Evolutionary conservation across 2,329 filamentous ascomycete genomes (phyloP), one percentile per base, ranked within the genome.

Genomic region (Cryphonectria japonica): DNA sequence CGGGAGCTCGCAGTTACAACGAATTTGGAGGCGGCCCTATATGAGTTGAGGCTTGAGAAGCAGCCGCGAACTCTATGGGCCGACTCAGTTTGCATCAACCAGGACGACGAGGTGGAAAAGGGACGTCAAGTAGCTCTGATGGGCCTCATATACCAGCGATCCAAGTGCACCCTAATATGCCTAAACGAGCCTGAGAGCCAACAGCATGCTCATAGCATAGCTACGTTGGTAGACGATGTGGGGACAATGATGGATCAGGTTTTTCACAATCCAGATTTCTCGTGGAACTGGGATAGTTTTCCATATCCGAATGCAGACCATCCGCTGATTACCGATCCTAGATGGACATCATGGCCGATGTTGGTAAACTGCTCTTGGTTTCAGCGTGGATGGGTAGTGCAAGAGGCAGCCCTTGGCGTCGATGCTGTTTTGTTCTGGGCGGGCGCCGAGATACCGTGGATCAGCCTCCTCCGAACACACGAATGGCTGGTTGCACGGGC

Each of bases 381-480:
- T 43, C 0, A 4, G 1, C 68, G 68, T 26, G 62, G 68, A 26
- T 69, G 62, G 68, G 68, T 69, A 34, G 68, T 69, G 50, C 68
- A 69, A n/a, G 62, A 69, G 43, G 68, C 62, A 46, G 68, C 61
- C 34, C 43, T 69, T 41, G 50, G 61, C 6, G 46, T 60, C 5
- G 52, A 65, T 8, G 32, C 19, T 16, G 7, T 59, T 13, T 14
- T 66, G 50, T 60, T 66, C 50, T 66, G 60, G 61, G 68, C 68
- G 14, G 68, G 52, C 11, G 46, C n/a, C 19, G 68, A 66, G 43
- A 61, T 69, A 16, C 22, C 13, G 9, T 66, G 61, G 61, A 2
- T 39, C 16, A 66, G 52, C 46, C 2, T 69, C 3, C 34, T 37
- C 34, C 34, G 34, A 37, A 37, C 34, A 37, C 34, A 37, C 34